Evolutionary conservation across 495 filamentous ascomycete species (phyloP).

Genomic region (Venustampulla echinocandica): DNA sequence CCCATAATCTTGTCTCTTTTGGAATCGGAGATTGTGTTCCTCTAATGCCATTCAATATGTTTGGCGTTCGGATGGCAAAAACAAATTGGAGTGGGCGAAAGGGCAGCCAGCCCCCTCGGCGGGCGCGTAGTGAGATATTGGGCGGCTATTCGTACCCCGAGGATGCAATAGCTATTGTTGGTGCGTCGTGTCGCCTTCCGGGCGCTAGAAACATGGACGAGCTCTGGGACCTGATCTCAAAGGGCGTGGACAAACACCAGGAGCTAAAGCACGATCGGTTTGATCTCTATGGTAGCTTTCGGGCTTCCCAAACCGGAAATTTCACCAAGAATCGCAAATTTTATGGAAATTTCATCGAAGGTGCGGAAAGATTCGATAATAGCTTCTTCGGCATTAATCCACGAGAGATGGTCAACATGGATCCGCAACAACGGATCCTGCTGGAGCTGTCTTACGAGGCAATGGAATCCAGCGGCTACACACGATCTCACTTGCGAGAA

Average conservation of each 20-base stretch:
- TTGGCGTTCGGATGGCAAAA: background rate
- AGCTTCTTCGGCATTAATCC: slow-evolving; percentile 47
- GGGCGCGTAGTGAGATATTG: background rate
- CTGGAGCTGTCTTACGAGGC: slow-evolving; percentile 49
- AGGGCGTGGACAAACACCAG: slow-evolving; percentile 11
- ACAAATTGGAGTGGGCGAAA: background rate
- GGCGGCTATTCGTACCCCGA: background rate
- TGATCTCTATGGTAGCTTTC: slow-evolving; percentile 8
- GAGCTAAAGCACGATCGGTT: slow-evolving; percentile 15
- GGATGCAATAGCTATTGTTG: slow-evolving; percentile 37
- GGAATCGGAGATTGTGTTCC: slow-evolving; percentile 28
- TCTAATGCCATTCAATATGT: slow-evolving; percentile 23
- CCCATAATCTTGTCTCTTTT: slow-evolving; percentile 22
- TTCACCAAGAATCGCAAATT: background rate
- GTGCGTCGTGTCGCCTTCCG: slow-evolving; percentile 39
- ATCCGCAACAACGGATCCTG: slow-evolving; percentile 45
- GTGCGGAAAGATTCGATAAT: slow-evolving; percentile 45
- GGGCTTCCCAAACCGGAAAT: slow-evolving; percentile 5
- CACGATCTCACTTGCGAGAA: background rate
- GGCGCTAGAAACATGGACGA: slow-evolving; percentile 26
- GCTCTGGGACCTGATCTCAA: slow-evolving; percentile 22
- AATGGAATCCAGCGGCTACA: slow-evolving; percentile 39
- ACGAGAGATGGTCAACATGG: slow-evolving; percentile 46
- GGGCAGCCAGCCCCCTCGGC: background rate
- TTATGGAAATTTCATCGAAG: slow-evolving; percentile 32